Evolutionary conservation across 257 asterid genomes (phyloP).

Genomic region (Vinca minor): DNA sequence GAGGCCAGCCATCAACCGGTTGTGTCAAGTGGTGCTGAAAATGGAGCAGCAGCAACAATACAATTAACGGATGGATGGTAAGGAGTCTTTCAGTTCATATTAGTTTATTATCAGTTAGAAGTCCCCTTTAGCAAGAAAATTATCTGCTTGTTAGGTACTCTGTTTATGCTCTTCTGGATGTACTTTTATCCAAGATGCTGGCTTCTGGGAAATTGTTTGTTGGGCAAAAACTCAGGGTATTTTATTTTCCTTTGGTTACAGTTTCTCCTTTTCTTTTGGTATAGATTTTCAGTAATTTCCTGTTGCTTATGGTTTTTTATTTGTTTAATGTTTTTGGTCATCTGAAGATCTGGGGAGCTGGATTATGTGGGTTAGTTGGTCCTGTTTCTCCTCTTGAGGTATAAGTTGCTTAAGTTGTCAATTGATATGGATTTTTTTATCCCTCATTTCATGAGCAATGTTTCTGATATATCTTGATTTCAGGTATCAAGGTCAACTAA

Average conservation of each 20-base stretch:
- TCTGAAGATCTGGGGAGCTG: slow-evolving; percentile 95
- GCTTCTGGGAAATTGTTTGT: slow-evolving; percentile 71
- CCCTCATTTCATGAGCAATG: slow-evolving; percentile 13
- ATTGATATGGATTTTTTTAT: slow-evolving; percentile 9
- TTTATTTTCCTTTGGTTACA: slow-evolving; percentile 18
- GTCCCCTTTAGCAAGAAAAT: slow-evolving; percentile 15
- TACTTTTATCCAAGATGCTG: slow-evolving; percentile 54
- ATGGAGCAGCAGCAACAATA: slow-evolving; percentile 37
- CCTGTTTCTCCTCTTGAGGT: slow-evolving; percentile 92
- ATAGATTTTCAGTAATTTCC: slow-evolving; percentile 25
- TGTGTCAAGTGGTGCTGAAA: slow-evolving; percentile 25
- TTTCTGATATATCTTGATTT: slow-evolving; percentile 17
- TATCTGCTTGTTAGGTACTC: slow-evolving; percentile 54
- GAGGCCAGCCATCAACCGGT: slow-evolving; percentile 31
- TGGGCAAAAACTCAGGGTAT: slow-evolving; percentile 94
- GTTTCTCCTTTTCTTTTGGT: slow-evolving; percentile 17
- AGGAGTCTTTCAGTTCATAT: slow-evolving; percentile 25
- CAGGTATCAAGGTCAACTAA: slow-evolving; percentile 57
- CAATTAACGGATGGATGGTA: slow-evolving; percentile 98
- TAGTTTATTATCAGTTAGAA: neutral
- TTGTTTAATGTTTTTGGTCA: slow-evolving; percentile 7
- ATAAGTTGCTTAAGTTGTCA: slow-evolving; percentile 19
- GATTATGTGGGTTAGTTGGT: slow-evolving; percentile 73
- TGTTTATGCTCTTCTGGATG: slow-evolving; percentile 68
- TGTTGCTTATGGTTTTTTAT: slow-evolving; percentile 48